These are phyloP conservation scores for Aspergillus caelatus DNA, from an alignment of 2,329 filamentous ascomycete genomes.

Conservation along the genomic window DNA sequence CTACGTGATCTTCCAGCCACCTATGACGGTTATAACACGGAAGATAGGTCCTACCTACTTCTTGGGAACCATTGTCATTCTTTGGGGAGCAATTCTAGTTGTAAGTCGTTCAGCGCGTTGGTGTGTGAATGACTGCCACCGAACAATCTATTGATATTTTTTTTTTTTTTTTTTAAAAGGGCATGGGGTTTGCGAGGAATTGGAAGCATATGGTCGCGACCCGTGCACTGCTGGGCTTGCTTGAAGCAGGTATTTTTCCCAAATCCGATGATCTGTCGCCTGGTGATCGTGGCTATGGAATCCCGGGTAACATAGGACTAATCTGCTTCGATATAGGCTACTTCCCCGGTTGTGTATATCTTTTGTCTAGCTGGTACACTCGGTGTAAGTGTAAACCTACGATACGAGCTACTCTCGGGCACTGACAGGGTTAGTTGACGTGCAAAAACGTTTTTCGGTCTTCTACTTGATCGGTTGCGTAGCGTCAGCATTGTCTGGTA, in stretches of 20 bases:
- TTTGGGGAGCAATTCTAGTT: slow-evolving; percentile 32
- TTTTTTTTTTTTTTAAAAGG: neutral
- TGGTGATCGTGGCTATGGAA: too few relatives aligned
- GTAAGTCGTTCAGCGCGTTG: slow-evolving; percentile 14
- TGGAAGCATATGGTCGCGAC: slow-evolving; percentile 29
- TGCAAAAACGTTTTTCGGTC: slow-evolving; percentile 39
- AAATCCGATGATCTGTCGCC: slow-evolving; percentile 23
- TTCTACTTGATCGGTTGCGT: slow-evolving; percentile 55
- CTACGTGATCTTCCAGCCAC: slow-evolving; percentile 33
- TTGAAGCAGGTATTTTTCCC: slow-evolving; percentile 63
- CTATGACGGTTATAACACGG: slow-evolving; percentile 32
- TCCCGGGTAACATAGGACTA: neutral
- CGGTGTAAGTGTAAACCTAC: slow-evolving; percentile 26
- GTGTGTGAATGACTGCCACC: too few relatives aligned
- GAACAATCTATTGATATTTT: neutral
- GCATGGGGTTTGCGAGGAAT: slow-evolving; percentile 28
- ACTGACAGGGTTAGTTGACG: slow-evolving; percentile 25
- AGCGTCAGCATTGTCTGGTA: slow-evolving; percentile 51
- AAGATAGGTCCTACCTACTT: slow-evolving; percentile 33
- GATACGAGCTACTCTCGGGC: neutral
- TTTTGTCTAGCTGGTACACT: slow-evolving; percentile 73
- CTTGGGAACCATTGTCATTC: slow-evolving; percentile 29
- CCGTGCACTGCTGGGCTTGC: slow-evolving; percentile 28
- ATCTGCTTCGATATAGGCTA: slow-evolving; percentile 47
- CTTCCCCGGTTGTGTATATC: slow-evolving; percentile 71